Evolutionary conservation across 2,329 filamentous ascomycete species (phyloP), one percentile per base, ranked within the genome.

Genomic region (Cercospora sp.): DNA sequence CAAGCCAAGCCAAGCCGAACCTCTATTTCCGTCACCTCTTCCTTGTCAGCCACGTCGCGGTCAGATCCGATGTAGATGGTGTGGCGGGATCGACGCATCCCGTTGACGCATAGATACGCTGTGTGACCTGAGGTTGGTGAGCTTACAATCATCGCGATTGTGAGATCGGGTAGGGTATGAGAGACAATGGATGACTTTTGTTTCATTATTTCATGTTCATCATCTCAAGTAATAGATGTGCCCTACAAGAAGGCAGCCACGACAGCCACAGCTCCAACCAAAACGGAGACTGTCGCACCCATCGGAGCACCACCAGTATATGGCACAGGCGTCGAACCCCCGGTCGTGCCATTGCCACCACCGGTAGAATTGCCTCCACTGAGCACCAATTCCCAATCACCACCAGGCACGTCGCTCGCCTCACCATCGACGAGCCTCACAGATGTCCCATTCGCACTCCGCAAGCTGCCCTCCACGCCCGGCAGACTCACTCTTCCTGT

Each of bases 391-490:
- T 64, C 74, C 72, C 74, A 78, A 32, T 69, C 72, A 18, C 76
- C 76, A 8, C 76, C 76, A 26, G 67, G 32, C 40, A 77, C 62
- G 21, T 67, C 63, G 37, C 64, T 66, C n/a, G 69, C 72, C 69
- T 69, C 66, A 2, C 75, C 72, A 59, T 77, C 76, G 2, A 70
- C 61, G 8, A 76, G 63, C 12, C 18, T 37, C 16, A 76, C 74
- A 1, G 34, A 65, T 9, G 69, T 75, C 1, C 72, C 73, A 63
- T 77, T 80, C 2, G 77, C 71, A 6, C 82, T 70, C 64, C 80
- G 79, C 28, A 85, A 70, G 0, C 80, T 82, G 0, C 82, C 82
- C 1, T 65, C 81, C 79, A 70, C 79, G 76, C 2, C 72, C 1
- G 77, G 77, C 65, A 80, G 59, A 40, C 63, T 74, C 13, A 80